Evolutionary conservation across 2,329 filamentous ascomycete species (phyloP).

Genomic region (Phoma herbarum): DNA sequence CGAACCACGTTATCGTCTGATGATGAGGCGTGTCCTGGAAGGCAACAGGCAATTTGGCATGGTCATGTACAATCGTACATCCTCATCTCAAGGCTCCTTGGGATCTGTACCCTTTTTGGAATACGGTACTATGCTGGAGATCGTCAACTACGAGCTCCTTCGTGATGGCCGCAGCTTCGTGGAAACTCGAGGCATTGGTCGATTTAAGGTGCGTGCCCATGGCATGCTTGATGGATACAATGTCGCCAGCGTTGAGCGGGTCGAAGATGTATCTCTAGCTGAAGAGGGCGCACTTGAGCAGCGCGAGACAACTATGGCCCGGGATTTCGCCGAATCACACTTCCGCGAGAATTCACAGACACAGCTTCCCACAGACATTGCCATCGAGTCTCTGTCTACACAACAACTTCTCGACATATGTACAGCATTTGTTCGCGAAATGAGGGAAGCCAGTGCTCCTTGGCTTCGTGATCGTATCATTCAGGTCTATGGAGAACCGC

Average conservation of each 20-base stretch:
- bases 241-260: conserved; percentile 76
- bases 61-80: conserved; percentile 73
- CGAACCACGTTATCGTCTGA: conserved; percentile 88
- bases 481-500: conserved; percentile 78
- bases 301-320: conserved; percentile 64
- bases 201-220: conserved; percentile 76
- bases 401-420: conserved; percentile 72
- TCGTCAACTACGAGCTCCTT: conserved; percentile 76
- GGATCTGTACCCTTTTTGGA: conserved; percentile 69
- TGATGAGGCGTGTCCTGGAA: conserved; percentile 81
- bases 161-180: conserved; percentile 83
- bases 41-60: conserved; percentile 83
- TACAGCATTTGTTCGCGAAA: conserved; percentile 72
- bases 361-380: conserved; percentile 37
- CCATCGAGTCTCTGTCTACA: conserved; percentile 71
- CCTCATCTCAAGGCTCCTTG: conserved; percentile 62
- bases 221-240: conserved; percentile 77
- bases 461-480: conserved; percentile 80
- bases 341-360: conserved; percentile 46
- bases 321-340: conserved; percentile 45
- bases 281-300: conserved; percentile 82
- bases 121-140: conserved; percentile 80
- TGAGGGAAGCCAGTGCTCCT: conserved; percentile 72
- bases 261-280: conserved; percentile 82
- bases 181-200: conserved; percentile 77